A percentile compares a stretch with the other conserved stretches of the same genome.
These are phyloP conservation scores for Salix koriyanagi DNA, from an alignment of 345 rosid genomes.

Conservation along the genomic window DNA sequence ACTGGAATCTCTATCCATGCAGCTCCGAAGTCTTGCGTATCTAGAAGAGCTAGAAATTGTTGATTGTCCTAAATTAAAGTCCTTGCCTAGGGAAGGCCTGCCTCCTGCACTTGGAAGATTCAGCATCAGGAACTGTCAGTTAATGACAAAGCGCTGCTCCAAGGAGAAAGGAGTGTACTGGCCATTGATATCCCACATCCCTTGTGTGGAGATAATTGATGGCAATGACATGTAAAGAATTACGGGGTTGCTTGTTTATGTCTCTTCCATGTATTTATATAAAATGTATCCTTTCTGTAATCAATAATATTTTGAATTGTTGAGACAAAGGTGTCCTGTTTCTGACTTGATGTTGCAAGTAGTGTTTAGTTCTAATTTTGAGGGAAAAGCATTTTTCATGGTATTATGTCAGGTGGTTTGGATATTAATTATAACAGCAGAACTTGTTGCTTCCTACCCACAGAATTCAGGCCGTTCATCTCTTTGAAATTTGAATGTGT, in stretches of 20 bases:
- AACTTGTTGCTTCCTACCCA: neutral
- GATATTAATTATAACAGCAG: neutral
- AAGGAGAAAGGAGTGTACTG: constrained; percentile 16
- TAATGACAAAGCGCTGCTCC: constrained; percentile 5
- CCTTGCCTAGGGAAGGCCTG: constrained; percentile 15
- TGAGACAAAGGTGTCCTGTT: neutral
- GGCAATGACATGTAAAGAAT: neutral
- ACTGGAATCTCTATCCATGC: constrained; percentile 4
- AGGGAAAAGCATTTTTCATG: neutral
- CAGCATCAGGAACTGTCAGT: constrained; percentile 14
- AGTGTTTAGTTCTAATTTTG: neutral
- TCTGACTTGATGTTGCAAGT: neutral
- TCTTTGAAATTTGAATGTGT: too few species aligned
- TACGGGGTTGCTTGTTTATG: neutral
- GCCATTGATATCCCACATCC: constrained; percentile 22
- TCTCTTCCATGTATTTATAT: neutral
- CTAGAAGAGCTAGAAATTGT: constrained; percentile 15
- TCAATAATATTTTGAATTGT: neutral
- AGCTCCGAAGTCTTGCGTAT: constrained; percentile 12
- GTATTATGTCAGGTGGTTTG: neutral
- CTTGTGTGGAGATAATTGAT: constrained; percentile 12
- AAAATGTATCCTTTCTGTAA: neutral
- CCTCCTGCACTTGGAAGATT: constrained; percentile 18
- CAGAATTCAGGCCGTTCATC: neutral
- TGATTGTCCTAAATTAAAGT: constrained; percentile 14